Conservation (phyloP, 371 early-diverging fungal genomes). For the Basidiobolus meristosporus region DNA sequence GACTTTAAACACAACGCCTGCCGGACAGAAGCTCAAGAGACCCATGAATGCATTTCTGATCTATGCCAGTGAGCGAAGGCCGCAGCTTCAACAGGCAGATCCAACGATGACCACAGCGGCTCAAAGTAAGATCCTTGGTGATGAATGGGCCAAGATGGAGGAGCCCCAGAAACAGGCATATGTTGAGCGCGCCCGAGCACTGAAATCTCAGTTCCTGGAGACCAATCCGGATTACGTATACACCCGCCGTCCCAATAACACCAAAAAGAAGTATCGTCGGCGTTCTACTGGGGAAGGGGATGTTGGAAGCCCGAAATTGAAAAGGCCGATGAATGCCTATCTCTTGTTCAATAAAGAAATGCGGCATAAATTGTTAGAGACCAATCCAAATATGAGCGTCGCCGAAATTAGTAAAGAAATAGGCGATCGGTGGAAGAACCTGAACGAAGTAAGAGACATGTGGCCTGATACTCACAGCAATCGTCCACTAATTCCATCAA, state of each 20-base stretch:
- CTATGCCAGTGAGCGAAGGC: conserved; percentile 30
- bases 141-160: conserved; percentile 29
- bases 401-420: conserved; percentile 36
- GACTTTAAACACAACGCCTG: too few relatives aligned
- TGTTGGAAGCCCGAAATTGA: too few relatives aligned
- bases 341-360: conserved; percentile 36
- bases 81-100: conserved; percentile 21
- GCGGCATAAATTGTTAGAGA: conserved; percentile 28
- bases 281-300: conserved; percentile 3
- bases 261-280: conserved; percentile 7
- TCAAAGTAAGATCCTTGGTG: conserved; percentile 28
- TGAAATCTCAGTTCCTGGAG: conserved; percentile 24
- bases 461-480: too few relatives aligned
- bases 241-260: conserved; percentile 12
- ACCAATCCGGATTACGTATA: conserved; percentile 21
- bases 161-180: conserved; percentile 11
- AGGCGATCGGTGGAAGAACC: conserved; percentile 25
- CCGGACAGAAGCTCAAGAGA: too few relatives aligned
- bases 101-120: conserved; percentile 25
- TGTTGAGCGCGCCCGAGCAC: conserved; percentile 18
- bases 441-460: too few relatives aligned
- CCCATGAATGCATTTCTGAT: too few relatives aligned
- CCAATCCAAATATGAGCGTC: conserved; percentile 25
- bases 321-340: conserved; percentile 46
- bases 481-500: too few relatives aligned